Base-by-base conservation (phyloP, 768 basidiomycete genomes). In the Mycena pura region DNA sequence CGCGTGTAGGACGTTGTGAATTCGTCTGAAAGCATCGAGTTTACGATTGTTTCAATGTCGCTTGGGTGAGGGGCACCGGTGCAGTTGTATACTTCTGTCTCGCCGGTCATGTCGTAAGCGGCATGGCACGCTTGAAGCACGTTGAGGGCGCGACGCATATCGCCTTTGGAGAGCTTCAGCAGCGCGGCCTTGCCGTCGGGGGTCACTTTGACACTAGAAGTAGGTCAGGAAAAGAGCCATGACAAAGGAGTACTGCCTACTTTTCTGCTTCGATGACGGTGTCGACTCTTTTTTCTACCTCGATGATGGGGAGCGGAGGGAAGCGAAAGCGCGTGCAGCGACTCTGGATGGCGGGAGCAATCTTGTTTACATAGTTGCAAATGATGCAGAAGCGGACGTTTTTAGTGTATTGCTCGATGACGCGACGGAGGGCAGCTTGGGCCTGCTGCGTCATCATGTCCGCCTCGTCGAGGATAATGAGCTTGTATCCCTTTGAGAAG, bases 391-490 rank as follows among this genome's bases (percentile, higher is more conserved):
- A 99, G 36, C 97, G 89, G 66, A 98, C 97, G 70, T 99, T 99
- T 77, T 91, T 94, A 19, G 97, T 99, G 75, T 97, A 99, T 66
- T 97, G 96, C 75, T 99, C 97, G 66, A 99, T 98, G 32, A 99
- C 91, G 69, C 97, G 91, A 27, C 97, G 91, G 28, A 99, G 85
- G 24, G 97, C 97, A 3, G 96, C 93, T 72, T 99, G 97, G 1
- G 97, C 97, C 56, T 93, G 91, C 64, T 95, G 90, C 0, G 97
- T 99, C 97, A 99, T 99, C 96, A 97, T 97, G 81, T 99, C 97
- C n/a, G 97, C 97, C 76, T 99, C 97, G 68, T 99, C 97, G 31
- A 99, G 86, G 62, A 99, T 89, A 75, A 99, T 96, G 72, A 99
- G 89, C 71, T 99, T 99, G 85, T 89, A 99, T 17, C 94, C 94